Conservation (phyloP, 2,329 filamentous ascomycete genomes). For the Escovopsis sp. region DNA sequence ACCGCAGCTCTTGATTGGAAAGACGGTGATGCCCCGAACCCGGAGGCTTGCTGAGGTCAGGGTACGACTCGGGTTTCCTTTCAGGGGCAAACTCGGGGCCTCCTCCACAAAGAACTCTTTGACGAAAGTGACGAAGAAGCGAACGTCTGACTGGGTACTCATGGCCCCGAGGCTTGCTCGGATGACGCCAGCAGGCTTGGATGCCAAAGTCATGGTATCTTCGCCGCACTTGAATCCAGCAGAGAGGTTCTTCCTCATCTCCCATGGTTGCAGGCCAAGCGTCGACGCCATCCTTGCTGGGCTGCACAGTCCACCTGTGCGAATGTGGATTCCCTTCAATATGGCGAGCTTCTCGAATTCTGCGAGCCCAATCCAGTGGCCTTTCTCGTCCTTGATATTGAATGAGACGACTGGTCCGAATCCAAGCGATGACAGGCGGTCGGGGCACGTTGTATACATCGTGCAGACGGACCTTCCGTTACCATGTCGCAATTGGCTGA, state of each 20-base stretch:
- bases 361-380: slow-evolving; percentile 63
- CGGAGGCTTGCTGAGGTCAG: slow-evolving; percentile 6
- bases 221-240: slow-evolving; percentile 73
- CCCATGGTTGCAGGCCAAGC: slow-evolving; percentile 61
- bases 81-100: background rate
- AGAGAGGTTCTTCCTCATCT: slow-evolving; percentile 74
- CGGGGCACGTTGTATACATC: slow-evolving; percentile 39
- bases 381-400: slow-evolving; percentile 56
- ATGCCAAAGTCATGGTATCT: slow-evolving; percentile 66
- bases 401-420: slow-evolving; percentile 72
- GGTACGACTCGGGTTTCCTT: background rate
- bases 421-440: slow-evolving; percentile 15
- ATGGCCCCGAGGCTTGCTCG: slow-evolving; percentile 80
- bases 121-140: slow-evolving; percentile 56
- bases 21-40: slow-evolving; percentile 58
- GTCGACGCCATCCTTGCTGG: slow-evolving; percentile 69
- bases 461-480: slow-evolving; percentile 53
- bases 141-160: slow-evolving; percentile 65
- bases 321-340: slow-evolving; percentile 66
- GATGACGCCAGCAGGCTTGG: slow-evolving; percentile 78
- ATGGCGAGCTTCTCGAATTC: slow-evolving; percentile 80
- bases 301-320: slow-evolving; percentile 84
- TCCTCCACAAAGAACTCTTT: slow-evolving; percentile 45
- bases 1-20: slow-evolving; percentile 89
- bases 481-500: slow-evolving; percentile 49